Conservation (phyloP, 805 yeast genomes). For the Candida berthetii region DNA sequence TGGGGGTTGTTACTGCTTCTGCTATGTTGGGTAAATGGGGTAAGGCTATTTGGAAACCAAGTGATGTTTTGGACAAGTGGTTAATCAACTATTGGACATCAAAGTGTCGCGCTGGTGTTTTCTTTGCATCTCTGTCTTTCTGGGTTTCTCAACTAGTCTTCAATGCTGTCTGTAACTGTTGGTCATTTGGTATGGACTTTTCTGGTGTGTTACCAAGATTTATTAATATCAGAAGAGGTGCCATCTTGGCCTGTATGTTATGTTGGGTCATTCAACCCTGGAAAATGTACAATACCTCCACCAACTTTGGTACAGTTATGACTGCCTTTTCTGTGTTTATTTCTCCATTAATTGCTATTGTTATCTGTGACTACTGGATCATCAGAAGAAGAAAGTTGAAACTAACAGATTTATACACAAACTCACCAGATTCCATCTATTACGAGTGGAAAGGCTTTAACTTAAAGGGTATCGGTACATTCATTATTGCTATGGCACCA, state of each 20-base stretch:
- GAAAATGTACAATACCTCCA: slow-evolving; percentile 29
- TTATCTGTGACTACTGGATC: slow-evolving; percentile 30
- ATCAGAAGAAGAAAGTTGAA: slow-evolving; percentile 23
- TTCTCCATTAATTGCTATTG: slow-evolving; percentile 32
- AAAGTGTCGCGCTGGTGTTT: slow-evolving; percentile 40
- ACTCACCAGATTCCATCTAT: slow-evolving; percentile 22
- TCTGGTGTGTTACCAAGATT: slow-evolving; percentile 4
- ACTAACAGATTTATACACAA: slow-evolving; percentile 29
- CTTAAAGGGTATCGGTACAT: slow-evolving; percentile 26
- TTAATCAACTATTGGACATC: slow-evolving; percentile 29
- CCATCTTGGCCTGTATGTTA: slow-evolving; percentile 24
- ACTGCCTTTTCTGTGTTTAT: slow-evolving; percentile 30
- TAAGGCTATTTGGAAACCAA: slow-evolving; percentile 40
- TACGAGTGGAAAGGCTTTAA: slow-evolving; percentile 31
- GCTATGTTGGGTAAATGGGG: slow-evolving; percentile 16
- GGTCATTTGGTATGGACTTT: slow-evolving; percentile 38
- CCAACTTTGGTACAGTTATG: slow-evolving; percentile 28
- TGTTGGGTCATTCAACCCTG: slow-evolving; percentile 34
- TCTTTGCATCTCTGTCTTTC: slow-evolving; percentile 32
- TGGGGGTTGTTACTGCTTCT: slow-evolving; percentile 19
- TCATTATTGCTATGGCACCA: slow-evolving; percentile 24
- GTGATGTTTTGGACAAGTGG: slow-evolving; percentile 33
- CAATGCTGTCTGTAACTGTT: slow-evolving; percentile 27
- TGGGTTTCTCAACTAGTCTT: slow-evolving; percentile 6
- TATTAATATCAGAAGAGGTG: background rate